These are phyloP conservation scores for Phyllosticta ampelicida DNA, from an alignment of 2,329 filamentous ascomycete genomes.

Conservation along the genomic window DNA sequence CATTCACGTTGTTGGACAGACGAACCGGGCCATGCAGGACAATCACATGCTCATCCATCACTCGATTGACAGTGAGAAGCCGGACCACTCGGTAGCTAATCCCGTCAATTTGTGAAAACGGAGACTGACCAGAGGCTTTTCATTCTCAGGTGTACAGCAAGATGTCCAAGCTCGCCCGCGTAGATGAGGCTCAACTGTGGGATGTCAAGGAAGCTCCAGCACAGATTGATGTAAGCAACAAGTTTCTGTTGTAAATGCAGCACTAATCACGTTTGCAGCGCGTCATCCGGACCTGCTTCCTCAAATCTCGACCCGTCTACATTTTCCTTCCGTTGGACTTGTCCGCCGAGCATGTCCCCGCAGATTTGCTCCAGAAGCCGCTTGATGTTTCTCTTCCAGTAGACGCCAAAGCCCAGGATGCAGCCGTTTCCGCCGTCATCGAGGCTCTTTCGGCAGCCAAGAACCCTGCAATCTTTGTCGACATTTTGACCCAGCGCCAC, in stretches of 20 bases:
- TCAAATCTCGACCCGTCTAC: slow-evolving; percentile 34
- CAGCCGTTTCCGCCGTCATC: slow-evolving; percentile 25
- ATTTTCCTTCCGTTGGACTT: slow-evolving; percentile 36
- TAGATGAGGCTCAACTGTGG: slow-evolving; percentile 31
- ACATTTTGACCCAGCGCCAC: slow-evolving; percentile 30
- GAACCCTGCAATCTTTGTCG: slow-evolving; percentile 29
- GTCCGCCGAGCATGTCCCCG: slow-evolving; percentile 26
- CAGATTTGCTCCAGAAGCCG: slow-evolving; percentile 24
- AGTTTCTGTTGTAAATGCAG: background rate
- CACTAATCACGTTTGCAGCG: slow-evolving; percentile 15
- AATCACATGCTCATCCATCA: slow-evolving; percentile 37
- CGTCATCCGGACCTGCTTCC: slow-evolving; percentile 32
- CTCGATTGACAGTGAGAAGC: slow-evolving; percentile 29
- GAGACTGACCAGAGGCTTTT: background rate
- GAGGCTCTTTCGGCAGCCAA: slow-evolving; percentile 23
- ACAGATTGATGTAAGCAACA: slow-evolving; percentile 27
- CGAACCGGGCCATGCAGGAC: slow-evolving; percentile 31
- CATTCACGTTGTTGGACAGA: slow-evolving; percentile 38
- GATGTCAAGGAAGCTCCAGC: slow-evolving; percentile 28
- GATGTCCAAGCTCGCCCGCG: slow-evolving; percentile 27
- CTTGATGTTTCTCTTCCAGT: slow-evolving; percentile 25
- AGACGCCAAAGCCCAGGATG: slow-evolving; percentile 18
- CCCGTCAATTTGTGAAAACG: too few relatives aligned
- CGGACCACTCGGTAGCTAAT: slow-evolving; percentile 25
- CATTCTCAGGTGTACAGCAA: slow-evolving; percentile 27